Percentiles rank a stretch among this genome's conserved stretches.
phyloP scores from a whole-genome alignment of 1,284 basidiomycete species.

The Pseudozyma pruni region DNA sequence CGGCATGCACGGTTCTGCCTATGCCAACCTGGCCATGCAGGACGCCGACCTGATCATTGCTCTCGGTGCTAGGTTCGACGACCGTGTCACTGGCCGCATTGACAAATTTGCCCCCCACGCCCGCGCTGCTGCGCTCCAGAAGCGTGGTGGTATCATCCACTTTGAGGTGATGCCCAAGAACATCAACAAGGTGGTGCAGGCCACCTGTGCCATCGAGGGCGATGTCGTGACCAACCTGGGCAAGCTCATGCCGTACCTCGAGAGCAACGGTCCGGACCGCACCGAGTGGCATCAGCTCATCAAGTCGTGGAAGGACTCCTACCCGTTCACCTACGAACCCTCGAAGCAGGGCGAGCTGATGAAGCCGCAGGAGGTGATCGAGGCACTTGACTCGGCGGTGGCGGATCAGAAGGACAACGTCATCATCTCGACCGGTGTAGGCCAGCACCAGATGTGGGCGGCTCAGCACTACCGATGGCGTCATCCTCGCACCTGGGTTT shows the following conservation, averaged over 20 bases:
- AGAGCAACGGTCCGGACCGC: conserved; percentile 68
- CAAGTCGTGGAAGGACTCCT: conserved; percentile 83
- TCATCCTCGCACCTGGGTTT: conserved; percentile 86
- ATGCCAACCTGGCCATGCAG: conserved; percentile 98
- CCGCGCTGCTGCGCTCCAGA: conserved; percentile 82
- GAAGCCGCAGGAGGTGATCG: conserved; percentile 97
- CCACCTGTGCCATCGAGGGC: conserved; percentile 90
- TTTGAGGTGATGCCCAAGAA: conserved; percentile 99
- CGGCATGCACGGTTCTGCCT: conserved; percentile 97
- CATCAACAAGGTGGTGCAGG: conserved; percentile 98
- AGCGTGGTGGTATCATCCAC: conserved; percentile 95
- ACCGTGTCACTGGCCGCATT: conserved; percentile 94
- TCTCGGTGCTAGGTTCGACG: conserved; percentile 94
- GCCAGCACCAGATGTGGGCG: conserved; percentile 99
- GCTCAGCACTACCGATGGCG: conserved; percentile 94
- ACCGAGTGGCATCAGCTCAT: conserved; percentile 78
- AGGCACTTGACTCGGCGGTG: conserved; percentile 79
- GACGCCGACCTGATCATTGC: conserved; percentile 97
- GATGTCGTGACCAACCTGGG: conserved; percentile 88
- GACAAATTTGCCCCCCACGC: conserved; percentile 91
- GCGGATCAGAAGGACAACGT: conserved; percentile 85
- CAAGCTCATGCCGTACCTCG: conserved; percentile 78
- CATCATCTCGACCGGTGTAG: conserved; percentile 91
- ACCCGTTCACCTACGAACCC: conserved; percentile 88
- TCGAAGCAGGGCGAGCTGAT: conserved; percentile 76